Evolutionary conservation across 1,139 yeast genomes (phyloP), one percentile per base, ranked within the genome.

Genomic region (Saccharomyces hybrid): DNA sequence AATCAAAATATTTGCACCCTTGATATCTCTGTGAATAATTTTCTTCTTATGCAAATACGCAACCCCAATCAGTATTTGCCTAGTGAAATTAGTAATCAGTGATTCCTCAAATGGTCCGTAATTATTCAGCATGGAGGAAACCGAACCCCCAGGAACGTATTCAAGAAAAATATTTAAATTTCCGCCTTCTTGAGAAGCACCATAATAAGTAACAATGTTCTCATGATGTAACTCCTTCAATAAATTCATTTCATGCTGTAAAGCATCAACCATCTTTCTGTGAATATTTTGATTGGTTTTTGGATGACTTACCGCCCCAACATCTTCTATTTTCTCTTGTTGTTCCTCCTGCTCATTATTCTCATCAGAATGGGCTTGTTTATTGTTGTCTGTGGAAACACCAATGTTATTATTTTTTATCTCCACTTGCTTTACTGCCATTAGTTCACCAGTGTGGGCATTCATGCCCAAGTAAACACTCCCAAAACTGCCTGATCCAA

Each of bases 121-220:
- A 59, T 84, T 86, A 52, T 80, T 78, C 49, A 90, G 73, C 90
- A 93, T 83, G 3, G 93, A 81, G 54, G 90, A 90, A 3, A 93
- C 93, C 0, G 96, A 88, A 0, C 99, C 99, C 57, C 99, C 99
- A 2, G 98, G 97, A 38, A 93, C 96, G 67, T 93, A 93, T 66
- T 93, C 98, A 58, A 93, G 74, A 67, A 90, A 93, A 59, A 93
- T 90, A 66, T 90, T 91, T 57, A 91, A 71, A 60, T 75, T 78
- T 46, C 80, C 77, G 13, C 82, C 85, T 58, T 88, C 90, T 14
- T 85, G 82, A 1, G 88, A 82, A 16, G 96, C 86, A 0, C 98
- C 99, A 52, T 86, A 77, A 66, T 91, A 93, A 55, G 96, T 81
- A 7, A 93, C 99, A 57, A 93, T 90, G 66, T 93, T 90, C 57